Base-by-base conservation (phyloP, 257 asterid genomes). In the Phtheirospermum japonicum region DNA sequence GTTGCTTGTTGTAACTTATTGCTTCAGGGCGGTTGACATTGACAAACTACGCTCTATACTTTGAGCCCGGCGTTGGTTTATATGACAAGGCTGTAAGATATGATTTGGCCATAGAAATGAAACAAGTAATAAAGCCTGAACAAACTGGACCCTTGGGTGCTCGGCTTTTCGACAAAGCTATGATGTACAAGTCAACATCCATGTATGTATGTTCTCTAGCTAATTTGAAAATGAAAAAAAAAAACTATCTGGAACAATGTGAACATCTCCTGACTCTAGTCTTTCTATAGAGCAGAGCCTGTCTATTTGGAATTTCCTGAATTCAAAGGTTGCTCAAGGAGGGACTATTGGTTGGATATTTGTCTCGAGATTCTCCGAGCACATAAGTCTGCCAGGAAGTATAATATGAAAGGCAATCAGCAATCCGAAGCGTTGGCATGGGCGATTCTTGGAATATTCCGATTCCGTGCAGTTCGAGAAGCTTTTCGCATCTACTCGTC, bases 91-190 rank as follows among this genome's bases (percentile, higher is more conserved):
- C 96, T 71, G 84, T 87, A 69, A 79, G 76, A 66, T 90, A 87
- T 74, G 96, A 90, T 76, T 76, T 90, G 76, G 92, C 87, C 64
- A 71, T 78, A 16, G 93, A 87, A 61, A 40, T 73, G 77, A 85
- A 90, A 54, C 97, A 90, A 80, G 82, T 82, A 61, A 78, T 90
- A 76, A 90, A 82, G 78, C 95, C 97, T 57, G 97, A 89, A 71
- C 71, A 87, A 67, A 90, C 97, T 16, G 96, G 97, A 66, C 97
- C 97, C n/a, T 71, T 90, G 76, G 97, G 97, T 67, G 90, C 93
- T 69, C 96, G 96, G 65, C 84, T 90, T 73, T 90, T 90, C 66
- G 97, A 90, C 70, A 90, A 85, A 82, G 96, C 95, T 51, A 92
- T 90, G 73, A 85, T 90, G 97, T 90, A 90, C 87, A 90, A 87